Evolutionary conservation across 2,329 filamentous ascomycete genomes (phyloP), one percentile per base, ranked within the genome.

Genomic region (Fusarium torulosum): DNA sequence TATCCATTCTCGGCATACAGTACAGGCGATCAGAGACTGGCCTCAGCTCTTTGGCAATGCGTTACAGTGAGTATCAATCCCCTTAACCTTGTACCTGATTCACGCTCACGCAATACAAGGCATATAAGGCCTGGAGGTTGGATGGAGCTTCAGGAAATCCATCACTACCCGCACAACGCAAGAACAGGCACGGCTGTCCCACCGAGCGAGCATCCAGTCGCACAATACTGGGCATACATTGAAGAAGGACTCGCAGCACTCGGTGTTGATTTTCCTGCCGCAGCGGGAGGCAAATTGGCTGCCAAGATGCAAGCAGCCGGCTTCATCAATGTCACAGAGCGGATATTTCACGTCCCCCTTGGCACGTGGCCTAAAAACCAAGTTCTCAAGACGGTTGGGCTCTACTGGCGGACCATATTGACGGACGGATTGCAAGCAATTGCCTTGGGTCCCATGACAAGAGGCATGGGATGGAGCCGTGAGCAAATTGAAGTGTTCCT

Each of bases 21-120:
- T 85, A 15, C 82, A 84, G 79, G 85, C 83, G 3, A 84, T 89
- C 59, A 83, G 81, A 47, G 80, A 88, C 69, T 89, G 86, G 86
- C 79, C 79, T 3, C 78, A 72, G 15, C 73, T 88, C 1, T 80
- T 88, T 58, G 74, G 75, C 15, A 80, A 44, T 29, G 56, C 68
- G 3, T 41, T 73, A 6, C 59, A 69, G 72, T 73, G 63, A 64
- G 70, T 51, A 23, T 20, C 13, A 49, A 35, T 7, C 14, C 17
- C 21, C 25, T 20, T 50, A 10, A 62, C 41, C 45, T 49, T 21
- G 11, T 40, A 31, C 9, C 25, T 4, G n/a, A 11, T 8, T 23
- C n/a, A 6, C 25, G 42, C 60, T 63, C 10, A 63, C 41, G 14
- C 14, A 57, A 43, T 7, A 13, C 14, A 27, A 85, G 83, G 37